Base-by-base conservation (phyloP, 768 basidiomycete species). In the Suillus weaverae region DNA sequence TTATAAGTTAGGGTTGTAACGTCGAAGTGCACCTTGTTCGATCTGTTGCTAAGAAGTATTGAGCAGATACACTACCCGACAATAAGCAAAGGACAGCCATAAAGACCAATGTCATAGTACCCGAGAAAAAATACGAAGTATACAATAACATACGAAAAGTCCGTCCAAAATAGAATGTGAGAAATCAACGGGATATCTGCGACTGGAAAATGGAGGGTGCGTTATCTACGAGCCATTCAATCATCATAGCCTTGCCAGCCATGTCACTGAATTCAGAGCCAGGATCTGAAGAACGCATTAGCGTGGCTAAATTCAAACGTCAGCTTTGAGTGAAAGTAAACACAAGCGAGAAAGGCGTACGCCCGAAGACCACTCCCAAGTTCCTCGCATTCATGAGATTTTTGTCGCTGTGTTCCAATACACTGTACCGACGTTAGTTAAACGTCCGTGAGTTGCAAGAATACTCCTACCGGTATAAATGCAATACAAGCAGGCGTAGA, bases 361-460 rank as follows among this genome's bases (percentile, higher is more conserved):
- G 97, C 70, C 97, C 97, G 77, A 99, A 98, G 48, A 99, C 96
- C 36, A 99, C 95, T 7, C 97, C 97, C 26, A 99, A 80, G 72
- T 99, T 99, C 67, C 95, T 85, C 3, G 94, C 90, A 59, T 88
- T 94, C 97, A 99, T 99, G 61, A 95, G 82, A 77, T 99, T 99
- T 56, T 79, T 81, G 48, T 89, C 86, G 62, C 85, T 85, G 39
- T 82, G 83, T 64, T 87, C 81, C 69, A 87, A 86, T 36, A 99
- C 84, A 61, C 84, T 83, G 67, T 26, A 38, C 9, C 22, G 53
- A 64, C 54, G 10, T 33, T 4, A 11, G 20, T 30, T 44, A 26
- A 26, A 26, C 7, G 32, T 43, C 10, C 26, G 18, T 46, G 3
- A 30, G 32, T 7, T 0, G 14, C 32, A 1, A 64, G 14, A 33